Base-by-base conservation (phyloP, 345 rosid species). In the Eucalyptus regnans region DNA sequence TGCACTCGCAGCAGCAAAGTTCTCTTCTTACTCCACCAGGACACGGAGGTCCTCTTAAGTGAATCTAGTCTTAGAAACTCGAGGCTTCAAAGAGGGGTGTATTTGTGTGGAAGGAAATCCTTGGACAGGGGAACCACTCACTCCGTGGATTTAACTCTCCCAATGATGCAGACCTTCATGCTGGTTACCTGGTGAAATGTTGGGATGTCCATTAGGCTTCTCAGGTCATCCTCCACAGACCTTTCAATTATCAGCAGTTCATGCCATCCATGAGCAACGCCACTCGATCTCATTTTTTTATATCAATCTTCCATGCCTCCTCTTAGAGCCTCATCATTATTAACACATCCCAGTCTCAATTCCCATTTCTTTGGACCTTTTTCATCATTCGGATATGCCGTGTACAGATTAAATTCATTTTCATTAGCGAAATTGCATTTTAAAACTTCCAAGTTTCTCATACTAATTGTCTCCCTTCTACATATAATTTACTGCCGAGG, bases 261-360 rank as follows among this genome's bases (percentile, higher is more conserved):
- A 68, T 52, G 58, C 58, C 58, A 52, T 52, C 58, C 58, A 52
- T 52, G 58, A 52, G 58, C 23, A 18, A 18, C 10, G 58, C 23
- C 58, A 52, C 58, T 18, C 0, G 0, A 52, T 52, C 23, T 52
- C 58, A 52, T 4, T 9, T 7, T 0, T 52, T 18, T 52, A 7
- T 9, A 1, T 3, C 0, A 31, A 7, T 15, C 22, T n/a, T 66
- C 41, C 79, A 66, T 8, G 79, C 41, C 41, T 66, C 79, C 41
- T 31, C 17, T n/a, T 66, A 0, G 79, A 66, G 20, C 41, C 79
- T 31, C 41, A 66, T 66, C 41, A n/a, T 66, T 14, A 66, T 66
- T 0, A 66, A n/a, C 31, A 66, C 41, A 66, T 66, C 79, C 79
- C 41, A 31, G 16, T 62, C 33, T 62, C 68, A 62, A 62, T 4